phyloP scores from a whole-genome alignment of 2,329 filamentous ascomycete genomes.

The Podosphaera fusca region DNA sequence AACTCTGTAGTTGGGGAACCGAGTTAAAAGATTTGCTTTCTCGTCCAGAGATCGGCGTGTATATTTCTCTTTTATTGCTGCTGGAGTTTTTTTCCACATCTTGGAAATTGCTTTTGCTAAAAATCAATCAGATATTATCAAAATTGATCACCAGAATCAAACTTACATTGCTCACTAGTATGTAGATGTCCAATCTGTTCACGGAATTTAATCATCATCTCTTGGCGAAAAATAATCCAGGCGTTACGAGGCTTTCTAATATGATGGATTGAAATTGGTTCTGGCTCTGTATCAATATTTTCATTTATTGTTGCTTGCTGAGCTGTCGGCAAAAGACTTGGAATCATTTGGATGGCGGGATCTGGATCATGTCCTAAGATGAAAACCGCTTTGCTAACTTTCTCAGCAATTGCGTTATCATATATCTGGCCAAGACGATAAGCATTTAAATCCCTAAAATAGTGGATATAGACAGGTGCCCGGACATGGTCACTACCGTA shows the following conservation, averaged over 20 bases:
- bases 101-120: background rate
- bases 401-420: background rate
- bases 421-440: background rate
- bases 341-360: background rate
- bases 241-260: conserved; percentile 1
- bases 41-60: background rate
- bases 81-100: background rate
- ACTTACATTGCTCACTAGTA: background rate
- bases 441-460: background rate
- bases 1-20: background rate
- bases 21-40: background rate
- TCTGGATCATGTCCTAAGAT: background rate
- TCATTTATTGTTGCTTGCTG: background rate
- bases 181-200: background rate
- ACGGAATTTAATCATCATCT: background rate
- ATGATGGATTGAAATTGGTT: background rate
- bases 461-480: background rate
- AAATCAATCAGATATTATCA: no score
- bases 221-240: background rate
- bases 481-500: background rate
- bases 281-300: background rate
- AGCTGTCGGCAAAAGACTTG: background rate
- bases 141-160: no score
- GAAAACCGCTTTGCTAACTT: background rate
- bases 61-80: background rate